These are phyloP conservation scores for Trichoderma afroharzianum DNA, from an alignment of 2,329 filamentous ascomycete genomes.

Conservation along the genomic window DNA sequence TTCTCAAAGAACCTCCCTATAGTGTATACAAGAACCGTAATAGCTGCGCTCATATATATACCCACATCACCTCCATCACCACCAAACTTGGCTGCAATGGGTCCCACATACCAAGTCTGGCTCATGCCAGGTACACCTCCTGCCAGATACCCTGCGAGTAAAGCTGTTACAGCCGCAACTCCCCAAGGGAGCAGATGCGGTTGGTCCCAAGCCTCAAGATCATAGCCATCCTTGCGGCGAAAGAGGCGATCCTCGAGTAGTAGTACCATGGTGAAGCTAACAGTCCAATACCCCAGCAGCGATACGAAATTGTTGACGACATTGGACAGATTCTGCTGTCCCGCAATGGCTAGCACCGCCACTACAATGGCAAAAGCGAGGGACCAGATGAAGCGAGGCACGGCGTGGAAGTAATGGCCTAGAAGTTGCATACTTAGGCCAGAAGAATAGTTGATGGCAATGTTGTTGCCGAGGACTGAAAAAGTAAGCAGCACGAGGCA, in stretches of 20 bases:
- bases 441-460: not conserved
- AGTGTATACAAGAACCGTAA: not conserved
- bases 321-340: not conserved
- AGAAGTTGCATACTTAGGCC: not conserved
- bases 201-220: not conserved
- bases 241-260: not conserved
- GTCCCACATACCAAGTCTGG: not conserved
- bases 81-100: not conserved
- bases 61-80: not conserved
- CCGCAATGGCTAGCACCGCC: not conserved
- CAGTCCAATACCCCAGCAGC: not conserved
- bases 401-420: not conserved
- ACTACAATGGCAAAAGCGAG: not conserved
- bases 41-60: not conserved
- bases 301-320: not conserved
- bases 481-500: not conserved
- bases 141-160: not conserved
- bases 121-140: not conserved
- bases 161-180: not conserved
- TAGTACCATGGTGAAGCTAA: not conserved
- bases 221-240: not conserved
- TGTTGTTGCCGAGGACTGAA: not conserved
- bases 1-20: not conserved
- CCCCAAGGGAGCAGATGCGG: not conserved
- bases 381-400: not conserved